Evolutionary conservation across 2,329 filamentous ascomycete species (phyloP).

Genomic region (Pseudogymnoascus sp.): DNA sequence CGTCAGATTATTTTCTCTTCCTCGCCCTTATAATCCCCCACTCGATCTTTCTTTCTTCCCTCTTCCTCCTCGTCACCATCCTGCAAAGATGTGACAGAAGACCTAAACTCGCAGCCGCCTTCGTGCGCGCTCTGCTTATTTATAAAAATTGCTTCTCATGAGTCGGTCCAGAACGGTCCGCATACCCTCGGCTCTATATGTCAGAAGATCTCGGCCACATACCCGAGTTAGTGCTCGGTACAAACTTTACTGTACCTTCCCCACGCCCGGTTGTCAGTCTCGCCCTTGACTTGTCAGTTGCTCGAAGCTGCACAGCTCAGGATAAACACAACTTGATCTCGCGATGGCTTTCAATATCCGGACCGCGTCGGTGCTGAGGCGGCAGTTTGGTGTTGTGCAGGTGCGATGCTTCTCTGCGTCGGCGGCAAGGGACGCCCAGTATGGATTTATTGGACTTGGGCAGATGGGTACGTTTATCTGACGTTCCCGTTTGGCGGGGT

Average conservation of each 20-base stretch:
- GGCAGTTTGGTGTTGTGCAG: constrained; percentile 14
- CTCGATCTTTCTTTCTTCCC: not conserved
- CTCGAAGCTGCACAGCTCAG: not conserved
- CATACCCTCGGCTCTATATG: constrained; percentile 1
- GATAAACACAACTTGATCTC: not conserved
- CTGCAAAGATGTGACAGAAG: not conserved
- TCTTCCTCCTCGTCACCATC: not conserved
- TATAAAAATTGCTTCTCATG: not conserved
- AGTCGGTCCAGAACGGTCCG: not conserved
- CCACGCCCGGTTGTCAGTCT: not conserved
- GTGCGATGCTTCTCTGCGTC: constrained; percentile 40
- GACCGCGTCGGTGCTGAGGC: not conserved
- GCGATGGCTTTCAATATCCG: not conserved
- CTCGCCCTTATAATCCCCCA: not conserved
- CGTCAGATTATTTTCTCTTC: not conserved
- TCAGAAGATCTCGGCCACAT: not conserved
- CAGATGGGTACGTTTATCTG: constrained; percentile 46
- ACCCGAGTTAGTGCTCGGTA: constrained; percentile 6
- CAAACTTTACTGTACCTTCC: not conserved
- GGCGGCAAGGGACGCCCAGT: constrained; percentile 39
- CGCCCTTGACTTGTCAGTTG: not conserved
- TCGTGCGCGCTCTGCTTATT: not conserved
- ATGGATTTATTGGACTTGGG: constrained; percentile 53
- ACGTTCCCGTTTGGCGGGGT: constrained; percentile 4
- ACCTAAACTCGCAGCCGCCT: not conserved